Conservation (phyloP, 177 flowering plant genomes). For the Vitis hybrid region DNA sequence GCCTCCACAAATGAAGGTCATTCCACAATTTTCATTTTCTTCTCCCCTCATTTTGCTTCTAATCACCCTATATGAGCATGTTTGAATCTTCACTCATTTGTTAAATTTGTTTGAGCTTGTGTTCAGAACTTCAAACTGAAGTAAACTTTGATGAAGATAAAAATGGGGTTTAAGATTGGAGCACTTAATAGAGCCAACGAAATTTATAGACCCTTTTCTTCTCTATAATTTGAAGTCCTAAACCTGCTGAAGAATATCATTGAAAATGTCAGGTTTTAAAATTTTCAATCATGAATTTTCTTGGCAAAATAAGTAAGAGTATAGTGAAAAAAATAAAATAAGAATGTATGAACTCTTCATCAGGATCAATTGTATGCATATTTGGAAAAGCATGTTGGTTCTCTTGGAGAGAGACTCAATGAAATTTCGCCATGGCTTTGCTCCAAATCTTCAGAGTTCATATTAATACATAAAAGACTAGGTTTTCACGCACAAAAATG, state of each 20-base stretch:
- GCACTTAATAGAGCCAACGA: neutral
- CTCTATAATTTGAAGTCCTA: no score
- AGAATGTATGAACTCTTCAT: neutral
- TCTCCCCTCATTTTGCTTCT: neutral
- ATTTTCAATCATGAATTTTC: no score
- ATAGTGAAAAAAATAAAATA: neutral
- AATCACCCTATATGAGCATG: neutral
- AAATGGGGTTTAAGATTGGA: neutral
- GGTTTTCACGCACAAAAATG: neutral
- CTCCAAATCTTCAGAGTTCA: no score
- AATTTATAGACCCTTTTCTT: neutral
- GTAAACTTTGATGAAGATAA: neutral
- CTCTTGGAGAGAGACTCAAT: neutral
- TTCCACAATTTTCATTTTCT: neutral
- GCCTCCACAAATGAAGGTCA: conserved; percentile 88
- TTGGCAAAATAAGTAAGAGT: neutral
- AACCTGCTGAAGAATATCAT: no score
- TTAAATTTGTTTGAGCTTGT: neutral
- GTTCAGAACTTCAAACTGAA: neutral
- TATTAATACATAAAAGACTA: neutral
- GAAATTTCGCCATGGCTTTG: neutral
- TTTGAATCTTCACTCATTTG: neutral
- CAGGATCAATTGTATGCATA: neutral
- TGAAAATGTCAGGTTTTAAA: no score
- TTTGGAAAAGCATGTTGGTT: neutral